phyloP scores from a whole-genome alignment of 1,139 yeast genomes.

The Saccharomyces hybrid region DNA sequence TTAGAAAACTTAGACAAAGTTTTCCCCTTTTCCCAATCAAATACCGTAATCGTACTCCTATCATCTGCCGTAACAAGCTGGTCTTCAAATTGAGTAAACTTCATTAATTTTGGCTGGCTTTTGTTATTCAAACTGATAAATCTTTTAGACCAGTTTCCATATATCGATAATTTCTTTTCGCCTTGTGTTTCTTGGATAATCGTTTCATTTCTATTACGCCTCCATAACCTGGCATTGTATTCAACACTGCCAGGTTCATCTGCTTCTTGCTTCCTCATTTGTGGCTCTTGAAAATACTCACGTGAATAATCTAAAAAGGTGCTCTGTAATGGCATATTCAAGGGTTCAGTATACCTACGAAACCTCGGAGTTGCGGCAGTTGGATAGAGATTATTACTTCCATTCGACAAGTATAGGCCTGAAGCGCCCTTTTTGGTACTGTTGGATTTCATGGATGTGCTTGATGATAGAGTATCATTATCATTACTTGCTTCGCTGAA shows the following conservation, averaged over 20 bases:
- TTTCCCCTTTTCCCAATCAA: conserved; percentile 72
- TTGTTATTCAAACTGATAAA: conserved; percentile 57
- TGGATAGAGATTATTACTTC: conserved; percentile 46
- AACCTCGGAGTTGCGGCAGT: conserved; percentile 37
- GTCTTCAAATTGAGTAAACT: conserved; percentile 87
- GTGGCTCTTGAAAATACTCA: conserved; percentile 96
- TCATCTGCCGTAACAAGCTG: conserved; percentile 77
- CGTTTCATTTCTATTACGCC: conserved; percentile 79
- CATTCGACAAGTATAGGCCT: conserved; percentile 23
- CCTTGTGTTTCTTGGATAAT: conserved; percentile 86
- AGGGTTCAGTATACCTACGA: conserved; percentile 23
- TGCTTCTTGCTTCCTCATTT: conserved; percentile 74
- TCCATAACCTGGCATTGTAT: conserved; percentile 77
- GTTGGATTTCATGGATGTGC: neutral
- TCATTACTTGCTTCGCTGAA: conserved; percentile 13
- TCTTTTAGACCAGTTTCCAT: conserved; percentile 78
- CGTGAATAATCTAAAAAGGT: conserved; percentile 83
- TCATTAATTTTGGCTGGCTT: conserved; percentile 70
- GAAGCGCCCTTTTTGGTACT: conserved; percentile 2
- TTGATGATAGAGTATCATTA: conserved; percentile 5
- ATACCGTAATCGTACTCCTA: conserved; percentile 72
- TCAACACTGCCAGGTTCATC: conserved; percentile 94
- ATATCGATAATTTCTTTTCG: conserved; percentile 73
- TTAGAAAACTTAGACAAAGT: conserved; percentile 68
- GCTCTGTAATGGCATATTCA: conserved; percentile 51